A percentile compares a stretch with the other conserved stretches of the same genome.
phyloP scores from a whole-genome alignment of 2,329 filamentous ascomycete species.

The Aspergillaceae sp. region DNA sequence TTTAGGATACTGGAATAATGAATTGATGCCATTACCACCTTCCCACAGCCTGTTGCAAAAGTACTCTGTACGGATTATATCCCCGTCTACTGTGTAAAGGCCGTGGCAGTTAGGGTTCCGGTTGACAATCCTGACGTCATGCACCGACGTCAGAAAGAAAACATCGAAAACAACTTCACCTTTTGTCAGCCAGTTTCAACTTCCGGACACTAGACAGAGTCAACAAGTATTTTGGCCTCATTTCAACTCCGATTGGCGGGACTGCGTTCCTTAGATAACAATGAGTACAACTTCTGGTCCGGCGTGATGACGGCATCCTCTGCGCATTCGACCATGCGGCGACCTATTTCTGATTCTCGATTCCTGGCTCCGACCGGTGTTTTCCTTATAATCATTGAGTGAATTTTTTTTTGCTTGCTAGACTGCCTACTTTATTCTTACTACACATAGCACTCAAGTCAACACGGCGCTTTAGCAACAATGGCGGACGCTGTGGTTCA shows the following conservation, averaged over 20 bases:
- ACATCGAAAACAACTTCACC: too few species aligned
- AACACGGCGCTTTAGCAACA: not conserved
- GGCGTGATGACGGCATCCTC: not conserved
- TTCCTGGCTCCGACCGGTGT: not conserved
- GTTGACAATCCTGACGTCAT: too few species aligned
- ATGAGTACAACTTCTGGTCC: too few species aligned
- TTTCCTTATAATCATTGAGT: too few species aligned
- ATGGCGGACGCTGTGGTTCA: slow-evolving; percentile 48
- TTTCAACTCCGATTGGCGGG: not conserved
- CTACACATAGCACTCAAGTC: too few species aligned
- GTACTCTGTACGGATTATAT: not conserved
- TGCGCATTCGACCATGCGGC: not conserved
- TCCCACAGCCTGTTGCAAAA: not conserved
- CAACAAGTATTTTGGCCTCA: too few species aligned
- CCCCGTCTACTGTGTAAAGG: not conserved
- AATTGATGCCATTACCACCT: not conserved
- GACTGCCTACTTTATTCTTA: not conserved
- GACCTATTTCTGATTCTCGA: not conserved
- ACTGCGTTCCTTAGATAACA: not conserved
- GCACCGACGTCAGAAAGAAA: not conserved
- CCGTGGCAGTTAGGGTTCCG: too few species aligned
- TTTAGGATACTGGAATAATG: not conserved
- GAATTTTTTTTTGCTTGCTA: not conserved
- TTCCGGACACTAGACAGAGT: too few species aligned
- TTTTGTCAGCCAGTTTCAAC: too few species aligned